Evolutionary conservation across 139 green algal genomes (phyloP), one percentile per base, ranked within the genome.

Genomic region (Mesotaenium endlicherianum): DNA sequence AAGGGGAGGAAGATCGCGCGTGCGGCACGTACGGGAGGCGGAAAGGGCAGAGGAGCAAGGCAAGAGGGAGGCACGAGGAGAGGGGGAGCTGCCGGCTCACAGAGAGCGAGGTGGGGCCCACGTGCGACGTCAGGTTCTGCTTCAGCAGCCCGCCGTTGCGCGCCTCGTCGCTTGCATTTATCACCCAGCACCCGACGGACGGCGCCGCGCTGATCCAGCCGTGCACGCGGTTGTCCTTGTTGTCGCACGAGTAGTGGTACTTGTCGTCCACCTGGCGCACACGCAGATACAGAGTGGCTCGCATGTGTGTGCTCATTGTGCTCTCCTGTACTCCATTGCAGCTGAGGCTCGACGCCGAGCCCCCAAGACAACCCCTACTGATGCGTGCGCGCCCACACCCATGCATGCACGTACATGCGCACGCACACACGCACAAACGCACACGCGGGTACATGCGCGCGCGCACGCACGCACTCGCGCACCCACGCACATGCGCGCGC

Each of bases 241-340:
- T 75, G 34, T 75, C 64, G 64, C 34, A 75, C 14, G 64, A 75
- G 17, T 75, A 75, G 64, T 75, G 64, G 17, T 75, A 75, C 40
- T 75, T 75, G 40, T 75, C 64, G 16, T 75, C 64, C 11, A 75
- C 17, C 64, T 75, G 64, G 14, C 34, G 14, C 34, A 75, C 11
- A 43, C n/a, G n/a, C n/a, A n/a, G n/a, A n/a, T n/a, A n/a, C n/a
- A n/a, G n/a, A n/a, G n/a, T n/a, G n/a, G n/a, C n/a, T n/a, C n/a
- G n/a, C n/a, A n/a, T n/a, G n/a, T n/a, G n/a, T n/a, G n/a, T n/a
- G n/a, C n/a, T n/a, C n/a, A n/a, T n/a, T n/a, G n/a, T n/a, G n/a
- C n/a, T n/a, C n/a, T n/a, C n/a, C n/a, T n/a, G n/a, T n/a, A n/a
- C n/a, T n/a, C n/a, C n/a, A n/a, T n/a, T n/a, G n/a, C n/a, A n/a